Base-by-base conservation (phyloP, 345 rosid species). In the Populus simonii region DNA sequence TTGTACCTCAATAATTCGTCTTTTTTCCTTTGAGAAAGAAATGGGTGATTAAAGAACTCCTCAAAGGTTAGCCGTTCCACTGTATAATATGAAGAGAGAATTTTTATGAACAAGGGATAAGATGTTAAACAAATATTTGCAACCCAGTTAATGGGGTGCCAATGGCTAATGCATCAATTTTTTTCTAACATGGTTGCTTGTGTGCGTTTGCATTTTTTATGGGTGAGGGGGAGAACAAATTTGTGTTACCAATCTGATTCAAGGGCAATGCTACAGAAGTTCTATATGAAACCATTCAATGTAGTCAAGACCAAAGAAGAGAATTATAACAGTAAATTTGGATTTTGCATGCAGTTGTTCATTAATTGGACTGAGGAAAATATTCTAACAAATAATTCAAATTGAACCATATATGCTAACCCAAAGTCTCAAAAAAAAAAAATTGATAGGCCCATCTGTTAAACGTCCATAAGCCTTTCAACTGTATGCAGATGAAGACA, bases 1-100 rank as follows among this genome's bases (percentile, higher is more conserved):
- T 77, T 75, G 77, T 85, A 96, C 99, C 98, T 88, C 63, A 83
- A 80, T 43, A 85, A 67, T 38, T 86, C 88, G 73, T 90, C 93
- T 23, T 83, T 79, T 67, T 83, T 90, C 74, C 81, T 80, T 33
- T 76, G 85, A 59, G 85, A 88, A 82, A 96, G 88, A 77, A 91
- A 96, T 65, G 96, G 90, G 78, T 96, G 98, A 78, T 93, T 91
- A 81, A 96, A 96, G 80, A 93, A 93, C 88, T 96, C 99, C 77
- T 96, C 94, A 85, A 92, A 96, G 74, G 99, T 96, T 74, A 93
- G 81, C 20, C 99, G 88, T 78, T 93, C 98, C 90, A 96, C 99
- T 96, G 91, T 18, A 83, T n/a, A 74, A 86, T 69, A 78, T 51
- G 78, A 12, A 55, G 70, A 65, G 67, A 31, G 57, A 59, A 62